Evolutionary conservation across 805 yeast species (phyloP).

Genomic region (Zygotorulaspora chibaensis): DNA sequence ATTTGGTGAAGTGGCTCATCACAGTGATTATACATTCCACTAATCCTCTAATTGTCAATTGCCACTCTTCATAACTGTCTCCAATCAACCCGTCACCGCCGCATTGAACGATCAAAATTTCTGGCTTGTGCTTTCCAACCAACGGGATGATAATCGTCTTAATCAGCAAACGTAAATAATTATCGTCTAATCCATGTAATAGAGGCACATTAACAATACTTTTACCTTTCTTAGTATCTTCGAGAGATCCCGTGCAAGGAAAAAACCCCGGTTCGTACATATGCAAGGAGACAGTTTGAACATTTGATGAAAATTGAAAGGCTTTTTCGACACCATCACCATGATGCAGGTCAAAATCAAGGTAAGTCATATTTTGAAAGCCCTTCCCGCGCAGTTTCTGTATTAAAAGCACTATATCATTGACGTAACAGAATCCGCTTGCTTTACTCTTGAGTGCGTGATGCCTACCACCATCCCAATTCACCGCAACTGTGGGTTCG

Average conservation of each 20-base stretch:
- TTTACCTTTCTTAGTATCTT: constrained; percentile 37
- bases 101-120: constrained; percentile 57
- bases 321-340: constrained; percentile 78
- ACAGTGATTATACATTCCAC: constrained; percentile 34
- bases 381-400: constrained; percentile 43
- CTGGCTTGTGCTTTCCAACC: constrained; percentile 41
- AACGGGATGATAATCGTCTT: constrained; percentile 42
- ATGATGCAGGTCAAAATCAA: constrained; percentile 74
- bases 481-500: constrained; percentile 44
- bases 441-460: constrained; percentile 55
- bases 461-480: constrained; percentile 81
- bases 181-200: constrained; percentile 52
- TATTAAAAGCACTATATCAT: constrained; percentile 61
- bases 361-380: constrained; percentile 48
- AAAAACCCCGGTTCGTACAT: constrained; percentile 62
- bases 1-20: constrained; percentile 25
- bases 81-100: constrained; percentile 74
- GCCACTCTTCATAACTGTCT: constrained; percentile 67
- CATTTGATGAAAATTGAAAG: constrained; percentile 50
- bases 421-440: constrained; percentile 69
- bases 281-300: constrained; percentile 61
- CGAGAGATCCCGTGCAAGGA: constrained; percentile 61
- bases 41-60: constrained; percentile 51
- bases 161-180: constrained; percentile 37
- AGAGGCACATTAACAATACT: constrained; percentile 54